phyloP scores from a whole-genome alignment of 257 asterid species.

The Przewalskia tangutica region DNA sequence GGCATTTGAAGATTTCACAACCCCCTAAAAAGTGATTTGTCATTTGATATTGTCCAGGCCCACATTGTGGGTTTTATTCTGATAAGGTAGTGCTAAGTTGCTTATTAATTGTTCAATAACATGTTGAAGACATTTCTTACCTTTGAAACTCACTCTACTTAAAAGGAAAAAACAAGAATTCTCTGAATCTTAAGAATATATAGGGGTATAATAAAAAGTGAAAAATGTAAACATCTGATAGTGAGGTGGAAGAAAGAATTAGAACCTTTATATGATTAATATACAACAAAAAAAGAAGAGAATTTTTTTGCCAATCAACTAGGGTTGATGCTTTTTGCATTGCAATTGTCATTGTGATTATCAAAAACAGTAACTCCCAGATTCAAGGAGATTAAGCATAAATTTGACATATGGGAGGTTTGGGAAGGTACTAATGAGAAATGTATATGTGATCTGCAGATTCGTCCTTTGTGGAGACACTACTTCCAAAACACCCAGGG shows the following conservation, averaged over 20 bases:
- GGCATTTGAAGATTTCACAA: neutral
- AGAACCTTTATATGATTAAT: neutral
- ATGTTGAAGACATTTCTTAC: neutral
- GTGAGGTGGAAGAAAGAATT: neutral
- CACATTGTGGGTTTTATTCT: neutral
- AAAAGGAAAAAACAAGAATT: neutral
- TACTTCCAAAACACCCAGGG: neutral
- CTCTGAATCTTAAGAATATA: neutral
- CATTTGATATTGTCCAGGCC: neutral
- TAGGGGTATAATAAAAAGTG: neutral
- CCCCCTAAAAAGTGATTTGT: neutral
- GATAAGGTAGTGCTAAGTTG: neutral
- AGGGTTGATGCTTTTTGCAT: neutral
- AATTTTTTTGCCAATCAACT: neutral
- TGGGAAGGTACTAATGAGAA: neutral
- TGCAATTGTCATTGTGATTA: neutral
- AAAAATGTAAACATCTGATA: neutral
- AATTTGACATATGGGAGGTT: neutral
- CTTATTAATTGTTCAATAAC: neutral
- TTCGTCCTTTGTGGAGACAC: conserved; percentile 2
- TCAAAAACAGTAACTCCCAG: neutral
- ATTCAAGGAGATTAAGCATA: neutral
- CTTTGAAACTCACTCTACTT: neutral
- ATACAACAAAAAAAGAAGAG: neutral
- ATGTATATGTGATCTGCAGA: neutral